Evolutionary conservation across 495 filamentous ascomycete genomes (phyloP).

Genomic region (Amphirosellinia nigrospora): DNA sequence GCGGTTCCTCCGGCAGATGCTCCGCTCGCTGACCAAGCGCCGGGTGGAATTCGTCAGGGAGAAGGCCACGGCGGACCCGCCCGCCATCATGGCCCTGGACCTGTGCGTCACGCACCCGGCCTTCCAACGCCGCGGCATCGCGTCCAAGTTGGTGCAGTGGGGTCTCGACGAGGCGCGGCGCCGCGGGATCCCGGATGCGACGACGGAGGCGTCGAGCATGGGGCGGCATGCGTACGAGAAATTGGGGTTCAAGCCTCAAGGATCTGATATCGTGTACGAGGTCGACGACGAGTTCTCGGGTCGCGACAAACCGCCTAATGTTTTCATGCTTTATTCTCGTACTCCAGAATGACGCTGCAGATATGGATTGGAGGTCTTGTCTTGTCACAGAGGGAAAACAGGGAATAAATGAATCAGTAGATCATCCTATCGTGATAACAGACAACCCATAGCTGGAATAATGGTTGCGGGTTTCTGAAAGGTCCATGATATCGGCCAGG

Average conservation of each 20-base stretch:
- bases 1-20: slow-evolving; percentile 43
- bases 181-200: slow-evolving; percentile 46
- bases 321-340: slow-evolving; percentile 45
- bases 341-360: not conserved
- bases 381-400: too few species aligned
- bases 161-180: slow-evolving; percentile 47
- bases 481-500: too few species aligned
- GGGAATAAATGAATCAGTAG: too few species aligned
- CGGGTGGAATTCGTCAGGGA: slow-evolving; percentile 41
- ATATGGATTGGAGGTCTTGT: not conserved
- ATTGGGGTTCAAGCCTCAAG: slow-evolving; percentile 47
- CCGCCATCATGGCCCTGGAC: slow-evolving; percentile 46
- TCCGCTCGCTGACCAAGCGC: slow-evolving; percentile 37
- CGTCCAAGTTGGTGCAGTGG: slow-evolving; percentile 47
- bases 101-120: slow-evolving; percentile 50
- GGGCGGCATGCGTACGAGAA: slow-evolving; percentile 49
- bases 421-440: too few species aligned
- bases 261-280: slow-evolving; percentile 38
- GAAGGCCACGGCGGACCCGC: slow-evolving; percentile 35
- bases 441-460: too few species aligned
- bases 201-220: slow-evolving; percentile 51
- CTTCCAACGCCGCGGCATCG: slow-evolving; percentile 48
- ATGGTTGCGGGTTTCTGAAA: too few species aligned
- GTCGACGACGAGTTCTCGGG: slow-evolving; percentile 45
- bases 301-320: slow-evolving; percentile 40